phyloP scores from a whole-genome alignment of 2,329 filamentous ascomycete genomes.

The Colletotrichum caudatum region DNA sequence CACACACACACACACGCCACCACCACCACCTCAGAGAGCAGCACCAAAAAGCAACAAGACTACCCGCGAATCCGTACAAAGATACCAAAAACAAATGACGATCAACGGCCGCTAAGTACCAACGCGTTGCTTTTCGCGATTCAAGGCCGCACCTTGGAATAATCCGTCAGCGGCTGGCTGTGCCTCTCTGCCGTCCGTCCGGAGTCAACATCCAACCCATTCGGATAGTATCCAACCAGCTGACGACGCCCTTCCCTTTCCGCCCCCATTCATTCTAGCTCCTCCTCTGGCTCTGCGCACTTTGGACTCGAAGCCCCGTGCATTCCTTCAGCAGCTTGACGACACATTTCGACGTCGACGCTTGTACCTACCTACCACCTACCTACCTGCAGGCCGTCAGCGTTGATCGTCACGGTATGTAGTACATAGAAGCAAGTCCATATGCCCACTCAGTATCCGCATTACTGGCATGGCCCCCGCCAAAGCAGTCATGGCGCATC shows the following conservation, averaged over 20 bases:
- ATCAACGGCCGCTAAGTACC: not conserved
- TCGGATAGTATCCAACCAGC: not conserved
- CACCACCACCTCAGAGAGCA: not conserved
- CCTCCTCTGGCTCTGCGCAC: not conserved
- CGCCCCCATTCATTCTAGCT: not conserved
- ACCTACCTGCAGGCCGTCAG: not conserved
- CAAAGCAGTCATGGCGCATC: not conserved
- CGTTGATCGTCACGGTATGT: conserved; percentile 7
- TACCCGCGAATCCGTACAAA: not conserved
- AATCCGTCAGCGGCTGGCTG: conserved; percentile 2
- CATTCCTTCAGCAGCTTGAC: conserved; percentile 16
- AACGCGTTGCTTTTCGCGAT: conserved; percentile 5
- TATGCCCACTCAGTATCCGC: conserved; percentile 17
- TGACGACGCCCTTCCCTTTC: conserved; percentile 9
- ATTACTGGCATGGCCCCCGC: conserved; percentile 31
- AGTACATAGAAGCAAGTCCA: not conserved
- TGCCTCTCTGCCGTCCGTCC: not conserved
- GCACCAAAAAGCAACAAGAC: conserved; percentile 8
- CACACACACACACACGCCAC: too few species aligned
- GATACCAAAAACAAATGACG: not conserved
- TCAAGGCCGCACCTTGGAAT: conserved; percentile 10
- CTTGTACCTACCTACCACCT: not conserved
- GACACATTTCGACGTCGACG: conserved; percentile 20
- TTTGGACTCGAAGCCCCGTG: conserved; percentile 14
- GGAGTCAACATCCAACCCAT: not conserved